Conservation (phyloP, 2,329 filamentous ascomycete genomes). For the Dryadomyces sulphureus region DNA sequence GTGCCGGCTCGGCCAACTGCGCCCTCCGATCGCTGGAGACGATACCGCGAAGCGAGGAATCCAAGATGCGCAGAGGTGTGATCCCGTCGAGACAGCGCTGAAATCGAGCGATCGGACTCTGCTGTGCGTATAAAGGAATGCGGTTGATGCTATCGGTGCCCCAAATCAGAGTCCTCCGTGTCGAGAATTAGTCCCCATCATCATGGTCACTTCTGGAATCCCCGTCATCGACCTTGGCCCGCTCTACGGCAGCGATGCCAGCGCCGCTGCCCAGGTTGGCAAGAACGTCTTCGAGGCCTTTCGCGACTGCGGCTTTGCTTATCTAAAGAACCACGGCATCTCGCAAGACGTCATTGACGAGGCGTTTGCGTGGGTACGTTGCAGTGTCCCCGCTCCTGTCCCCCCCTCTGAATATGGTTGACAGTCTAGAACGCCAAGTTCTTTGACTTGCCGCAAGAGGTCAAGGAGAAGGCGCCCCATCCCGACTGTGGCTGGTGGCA, state of each 20-base stretch:
- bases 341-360: constrained; percentile 13
- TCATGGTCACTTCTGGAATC: neutral
- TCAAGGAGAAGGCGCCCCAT: constrained; percentile 20
- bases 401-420: neutral
- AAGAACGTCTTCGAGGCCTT: constrained; percentile 15
- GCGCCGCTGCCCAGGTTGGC: constrained; percentile 5
- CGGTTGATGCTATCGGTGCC: too few species aligned
- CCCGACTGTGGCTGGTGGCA: constrained; percentile 21
- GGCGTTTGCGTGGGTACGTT: constrained; percentile 14
- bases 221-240: constrained; percentile 10
- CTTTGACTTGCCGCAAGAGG: constrained; percentile 17
- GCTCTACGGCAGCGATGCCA: constrained; percentile 1
- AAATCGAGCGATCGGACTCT: too few species aligned
- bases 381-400: constrained; percentile 12
- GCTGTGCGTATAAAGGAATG: too few species aligned
- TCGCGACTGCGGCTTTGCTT: constrained; percentile 18
- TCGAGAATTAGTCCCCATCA: too few species aligned
- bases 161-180: too few species aligned
- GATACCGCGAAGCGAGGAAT: too few species aligned
- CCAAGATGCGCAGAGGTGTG: too few species aligned
- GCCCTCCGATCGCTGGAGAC: too few species aligned
- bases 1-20: too few species aligned
- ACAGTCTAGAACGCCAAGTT: constrained; percentile 10
- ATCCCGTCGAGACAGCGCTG: too few species aligned
- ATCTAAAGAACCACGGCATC: constrained; percentile 18